Percentiles rank a stretch among this genome's conserved stretches.
phyloP scores from a whole-genome alignment of 192 early-diverging fungal genomes.

The Coemansia sp. region DNA sequence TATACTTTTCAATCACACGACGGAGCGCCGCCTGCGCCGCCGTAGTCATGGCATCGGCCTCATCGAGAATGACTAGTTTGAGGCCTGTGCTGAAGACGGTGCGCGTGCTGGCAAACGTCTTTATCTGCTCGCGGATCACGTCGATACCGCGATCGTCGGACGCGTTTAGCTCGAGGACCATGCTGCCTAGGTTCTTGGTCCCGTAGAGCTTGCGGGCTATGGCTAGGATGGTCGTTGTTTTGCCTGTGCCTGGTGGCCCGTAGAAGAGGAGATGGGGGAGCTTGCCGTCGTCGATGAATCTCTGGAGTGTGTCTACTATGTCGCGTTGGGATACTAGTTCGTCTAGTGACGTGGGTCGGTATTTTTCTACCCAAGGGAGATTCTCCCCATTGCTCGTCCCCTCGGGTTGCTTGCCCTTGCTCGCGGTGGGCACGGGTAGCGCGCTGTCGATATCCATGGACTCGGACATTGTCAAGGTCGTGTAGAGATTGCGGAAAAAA shows the following conservation, averaged over 20 bases:
- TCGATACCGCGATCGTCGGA: slow-evolving; percentile 99
- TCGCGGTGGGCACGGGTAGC: not conserved
- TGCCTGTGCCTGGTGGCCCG: slow-evolving; percentile 97
- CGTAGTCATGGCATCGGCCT: slow-evolving; percentile 95
- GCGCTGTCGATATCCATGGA: slow-evolving; percentile 47
- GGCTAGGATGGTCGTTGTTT: slow-evolving; percentile 95
- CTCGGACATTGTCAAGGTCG: slow-evolving; percentile 17
- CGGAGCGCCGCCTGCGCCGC: slow-evolving; percentile 90
- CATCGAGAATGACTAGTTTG: slow-evolving; percentile 96
- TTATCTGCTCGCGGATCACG: slow-evolving; percentile 97
- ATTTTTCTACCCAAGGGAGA: slow-evolving; percentile 90
- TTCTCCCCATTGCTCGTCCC: slow-evolving; percentile 8
- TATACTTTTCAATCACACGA: slow-evolving; percentile 98
- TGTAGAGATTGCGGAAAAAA: not conserved
- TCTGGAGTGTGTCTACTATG: slow-evolving; percentile 85
- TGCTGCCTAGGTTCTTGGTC: slow-evolving; percentile 74
- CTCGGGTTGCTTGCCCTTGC: slow-evolving; percentile 50
- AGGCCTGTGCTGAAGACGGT: slow-evolving; percentile 91
- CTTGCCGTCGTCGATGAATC: slow-evolving; percentile 88
- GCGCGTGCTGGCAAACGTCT: slow-evolving; percentile 94
- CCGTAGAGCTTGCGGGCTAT: slow-evolving; percentile 83
- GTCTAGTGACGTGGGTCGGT: slow-evolving; percentile 81
- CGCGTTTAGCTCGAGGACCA: slow-evolving; percentile 96
- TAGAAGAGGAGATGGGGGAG: slow-evolving; percentile 97
- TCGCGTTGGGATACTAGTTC: slow-evolving; percentile 93